Evolutionary conservation across 345 rosid species (phyloP).

Genomic region (Citropsis articulata): DNA sequence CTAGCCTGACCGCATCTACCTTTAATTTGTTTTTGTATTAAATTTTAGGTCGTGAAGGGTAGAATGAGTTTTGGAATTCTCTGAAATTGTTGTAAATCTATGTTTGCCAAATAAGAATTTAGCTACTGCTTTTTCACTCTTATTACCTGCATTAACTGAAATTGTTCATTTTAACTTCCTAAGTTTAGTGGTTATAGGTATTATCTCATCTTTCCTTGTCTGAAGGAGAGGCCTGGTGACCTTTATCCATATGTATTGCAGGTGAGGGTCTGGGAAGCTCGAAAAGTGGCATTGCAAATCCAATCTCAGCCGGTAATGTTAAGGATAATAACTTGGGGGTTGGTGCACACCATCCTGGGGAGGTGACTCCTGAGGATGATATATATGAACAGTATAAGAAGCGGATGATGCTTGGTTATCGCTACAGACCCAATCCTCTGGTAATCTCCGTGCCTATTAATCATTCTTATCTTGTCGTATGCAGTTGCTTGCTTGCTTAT

Average conservation of each 20-base stretch:
- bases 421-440: conserved; percentile 93
- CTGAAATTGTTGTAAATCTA: background rate
- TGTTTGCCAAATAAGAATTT: background rate
- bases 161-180: background rate
- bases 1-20: background rate
- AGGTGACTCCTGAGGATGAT: conserved; percentile 87
- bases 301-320: conserved; percentile 82
- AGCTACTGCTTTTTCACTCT: background rate
- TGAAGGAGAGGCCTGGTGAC: background rate
- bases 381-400: conserved; percentile 98
- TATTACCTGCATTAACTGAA: background rate
- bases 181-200: background rate
- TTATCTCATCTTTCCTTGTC: no score
- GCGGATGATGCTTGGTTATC: conserved; percentile 99
- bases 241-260: conserved; percentile 29
- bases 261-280: conserved; percentile 99
- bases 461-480: background rate
- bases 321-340: conserved; percentile 91
- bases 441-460: conserved; percentile 29
- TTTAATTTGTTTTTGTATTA: background rate
- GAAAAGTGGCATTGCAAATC: conserved; percentile 86
- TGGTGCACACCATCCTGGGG: conserved; percentile 92
- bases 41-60: background rate
- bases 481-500: background rate
- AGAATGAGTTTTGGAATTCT: background rate